Percentiles rank a stretch among this genome's conserved stretches.
Conservation (phyloP, 495 filamentous ascomycete species). For the Opeltia flavorubescens region DNA sequence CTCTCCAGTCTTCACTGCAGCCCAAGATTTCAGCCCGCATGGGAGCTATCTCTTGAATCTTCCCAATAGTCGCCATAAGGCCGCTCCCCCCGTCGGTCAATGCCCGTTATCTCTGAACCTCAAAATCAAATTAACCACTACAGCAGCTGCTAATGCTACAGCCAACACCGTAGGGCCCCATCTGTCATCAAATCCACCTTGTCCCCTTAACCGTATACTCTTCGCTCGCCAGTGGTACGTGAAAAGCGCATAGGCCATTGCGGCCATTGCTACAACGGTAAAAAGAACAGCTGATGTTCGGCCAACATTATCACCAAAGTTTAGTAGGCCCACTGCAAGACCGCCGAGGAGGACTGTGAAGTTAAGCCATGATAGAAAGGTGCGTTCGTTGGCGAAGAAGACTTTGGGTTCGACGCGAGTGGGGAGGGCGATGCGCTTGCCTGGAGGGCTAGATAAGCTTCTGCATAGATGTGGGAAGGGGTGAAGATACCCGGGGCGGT, state of each 20-base stretch:
- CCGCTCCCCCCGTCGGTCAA: not conserved
- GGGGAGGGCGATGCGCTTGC: conserved; percentile 96
- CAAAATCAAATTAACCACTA: conserved; percentile 88
- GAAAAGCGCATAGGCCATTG: conserved; percentile 87
- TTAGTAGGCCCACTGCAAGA: conserved; percentile 87
- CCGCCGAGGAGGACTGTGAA: conserved; percentile 97
- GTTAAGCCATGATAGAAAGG: conserved; percentile 98
- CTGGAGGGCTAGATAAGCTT: conserved; percentile 24
- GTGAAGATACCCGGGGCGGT: conserved; percentile 54
- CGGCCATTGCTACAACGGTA: conserved; percentile 84
- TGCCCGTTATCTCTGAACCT: conserved; percentile 34
- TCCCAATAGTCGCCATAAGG: not conserved
- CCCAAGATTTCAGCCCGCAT: not conserved
- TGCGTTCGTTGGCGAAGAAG: conserved; percentile 99
- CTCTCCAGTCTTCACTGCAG: not conserved
- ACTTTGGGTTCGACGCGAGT: conserved; percentile 98
- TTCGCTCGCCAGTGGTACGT: conserved; percentile 96
- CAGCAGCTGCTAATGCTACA: conserved; percentile 66
- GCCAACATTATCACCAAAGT: conserved; percentile 89
- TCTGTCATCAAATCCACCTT: conserved; percentile 91
- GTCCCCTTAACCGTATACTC: conserved; percentile 78
- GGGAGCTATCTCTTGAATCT: not conserved
- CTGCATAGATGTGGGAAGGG: not conserved
- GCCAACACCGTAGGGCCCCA: conserved; percentile 85
- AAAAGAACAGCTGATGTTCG: conserved; percentile 87